Evolutionary conservation across 2,329 filamentous ascomycete species (phyloP).

Genomic region (Aspergillus puulaauensis): DNA sequence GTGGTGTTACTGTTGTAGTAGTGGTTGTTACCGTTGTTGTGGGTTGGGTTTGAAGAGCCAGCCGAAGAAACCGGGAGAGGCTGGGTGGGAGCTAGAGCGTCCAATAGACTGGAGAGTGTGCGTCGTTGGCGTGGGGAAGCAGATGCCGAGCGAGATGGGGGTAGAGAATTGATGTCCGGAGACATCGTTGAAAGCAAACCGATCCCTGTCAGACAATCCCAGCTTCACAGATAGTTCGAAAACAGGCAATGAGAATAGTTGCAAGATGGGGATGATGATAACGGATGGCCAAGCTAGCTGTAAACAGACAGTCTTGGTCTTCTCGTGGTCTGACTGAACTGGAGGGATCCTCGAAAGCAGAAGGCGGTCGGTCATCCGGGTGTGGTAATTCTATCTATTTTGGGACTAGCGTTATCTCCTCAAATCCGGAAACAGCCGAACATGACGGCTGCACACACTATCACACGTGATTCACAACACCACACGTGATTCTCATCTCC

Average conservation of each 20-base stretch:
- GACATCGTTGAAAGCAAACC: conserved; percentile 52
- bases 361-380: background rate
- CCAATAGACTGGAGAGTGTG: conserved; percentile 50
- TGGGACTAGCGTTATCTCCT: background rate
- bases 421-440: conserved; percentile 10
- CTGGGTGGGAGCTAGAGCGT: conserved; percentile 56
- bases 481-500: background rate
- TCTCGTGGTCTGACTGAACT: background rate
- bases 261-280: background rate
- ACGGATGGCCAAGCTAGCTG: background rate
- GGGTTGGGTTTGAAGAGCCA: conserved; percentile 7
- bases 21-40: conserved; percentile 33
- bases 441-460: background rate
- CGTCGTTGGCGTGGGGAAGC: conserved; percentile 37
- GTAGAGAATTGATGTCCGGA: conserved; percentile 72
- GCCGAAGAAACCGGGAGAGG: conserved; percentile 2
- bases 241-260: background rate
- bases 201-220: background rate
- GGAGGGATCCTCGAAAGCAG: conserved; percentile 1
- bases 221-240: background rate
- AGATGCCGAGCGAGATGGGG: conserved; percentile 52
- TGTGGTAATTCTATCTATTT: background rate
- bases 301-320: background rate
- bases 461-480: background rate
- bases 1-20: conserved; percentile 65